These are phyloP conservation scores for Spergularia marina DNA, from an alignment of 148 eudicot species.

Conservation along the genomic window DNA sequence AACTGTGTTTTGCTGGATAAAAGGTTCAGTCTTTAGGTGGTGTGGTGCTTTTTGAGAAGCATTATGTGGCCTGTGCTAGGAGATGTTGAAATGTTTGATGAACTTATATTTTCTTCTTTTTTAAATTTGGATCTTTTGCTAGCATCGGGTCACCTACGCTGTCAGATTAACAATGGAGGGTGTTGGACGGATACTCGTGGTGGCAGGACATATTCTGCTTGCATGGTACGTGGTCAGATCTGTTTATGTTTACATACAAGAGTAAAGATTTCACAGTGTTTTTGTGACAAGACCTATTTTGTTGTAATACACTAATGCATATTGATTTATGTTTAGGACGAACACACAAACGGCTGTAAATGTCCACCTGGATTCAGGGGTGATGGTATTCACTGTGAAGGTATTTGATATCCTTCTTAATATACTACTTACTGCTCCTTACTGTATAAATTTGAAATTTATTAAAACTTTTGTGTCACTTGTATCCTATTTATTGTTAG, in stretches of 20 bases:
- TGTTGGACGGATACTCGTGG: constrained; percentile 77
- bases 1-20: no score
- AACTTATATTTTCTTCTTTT: not conserved
- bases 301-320: not conserved
- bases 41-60: no score
- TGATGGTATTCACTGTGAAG: constrained; percentile 78
- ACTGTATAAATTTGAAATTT: not conserved
- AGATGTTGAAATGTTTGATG: not conserved
- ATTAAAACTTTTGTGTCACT: no score
- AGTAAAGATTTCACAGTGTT: not conserved
- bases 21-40: no score
- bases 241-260: not conserved
- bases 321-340: constrained; percentile 45
- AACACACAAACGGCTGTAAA: constrained; percentile 63
- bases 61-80: no score
- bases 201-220: constrained; percentile 81
- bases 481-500: no score
- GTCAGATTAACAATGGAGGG: constrained; percentile 81
- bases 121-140: constrained; percentile 18
- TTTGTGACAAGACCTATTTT: not conserved
- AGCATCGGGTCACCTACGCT: constrained; percentile 75
- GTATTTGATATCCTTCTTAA: constrained; percentile 31
- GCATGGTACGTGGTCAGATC: constrained; percentile 51
- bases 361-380: constrained; percentile 90
- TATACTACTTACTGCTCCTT: not conserved